These are phyloP conservation scores for Russula sp. DNA, from an alignment of 768 basidiomycete species.

Conservation along the genomic window DNA sequence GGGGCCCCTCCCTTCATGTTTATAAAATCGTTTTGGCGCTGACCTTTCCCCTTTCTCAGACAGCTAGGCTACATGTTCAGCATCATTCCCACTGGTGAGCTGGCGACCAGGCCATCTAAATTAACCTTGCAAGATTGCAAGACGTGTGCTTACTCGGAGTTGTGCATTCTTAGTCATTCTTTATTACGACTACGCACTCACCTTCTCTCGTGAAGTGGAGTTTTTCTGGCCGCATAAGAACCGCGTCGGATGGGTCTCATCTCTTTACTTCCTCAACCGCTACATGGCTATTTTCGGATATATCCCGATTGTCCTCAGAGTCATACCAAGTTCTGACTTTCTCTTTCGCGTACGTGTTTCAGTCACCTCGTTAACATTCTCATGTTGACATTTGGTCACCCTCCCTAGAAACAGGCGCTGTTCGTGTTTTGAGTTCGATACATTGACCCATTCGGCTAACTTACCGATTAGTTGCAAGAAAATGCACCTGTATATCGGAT, in stretches of 20 bases:
- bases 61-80: neutral
- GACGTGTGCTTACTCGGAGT: neutral
- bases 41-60: neutral
- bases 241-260: neutral
- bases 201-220: neutral
- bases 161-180: neutral
- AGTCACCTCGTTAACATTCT: neutral
- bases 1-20: neutral
- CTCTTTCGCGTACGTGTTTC: neutral
- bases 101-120: neutral
- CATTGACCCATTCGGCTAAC: neutral
- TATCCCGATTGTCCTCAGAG: neutral
- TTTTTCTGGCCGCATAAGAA: neutral
- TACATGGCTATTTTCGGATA: neutral
- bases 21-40: neutral
- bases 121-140: too few species aligned
- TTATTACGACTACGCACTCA: neutral
- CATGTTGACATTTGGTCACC: neutral
- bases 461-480: neutral
- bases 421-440: neutral
- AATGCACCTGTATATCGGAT: neutral
- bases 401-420: neutral
- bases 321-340: neutral
- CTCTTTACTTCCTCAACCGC: neutral
- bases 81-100: neutral